Evolutionary conservation across 2,329 filamentous ascomycete species (phyloP), one percentile per base, ranked within the genome.

Genomic region (Septoria linicola): DNA sequence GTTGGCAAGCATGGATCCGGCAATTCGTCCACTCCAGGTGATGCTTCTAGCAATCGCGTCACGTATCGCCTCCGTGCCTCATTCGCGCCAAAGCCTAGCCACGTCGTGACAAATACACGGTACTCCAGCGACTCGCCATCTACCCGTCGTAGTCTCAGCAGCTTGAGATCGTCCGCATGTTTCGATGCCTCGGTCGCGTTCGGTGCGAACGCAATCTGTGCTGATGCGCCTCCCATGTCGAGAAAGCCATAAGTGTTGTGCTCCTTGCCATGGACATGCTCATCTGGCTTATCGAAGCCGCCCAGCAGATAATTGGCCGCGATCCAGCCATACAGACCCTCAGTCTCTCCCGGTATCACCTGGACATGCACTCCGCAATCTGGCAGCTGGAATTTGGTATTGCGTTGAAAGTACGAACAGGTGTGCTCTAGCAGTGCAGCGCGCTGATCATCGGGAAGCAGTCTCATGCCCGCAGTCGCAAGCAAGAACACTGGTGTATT

Each of bases 211-310:
- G 95, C 93, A 65, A 99, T 97, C 72, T 99, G 93, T 13, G 93
- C 92, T 0, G 92, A 97, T 20, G 93, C 93, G 44, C 93, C 93
- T 42, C 93, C 93, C 95, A 99, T 99, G 68, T 99, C 93, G 54
- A 99, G 75, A 65, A 99, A 99, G 0, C 93, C 93, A 69, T 97
- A 99, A 0, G 93, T 99, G 65, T 91, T 88, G 68, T 97, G 93
- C 20, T 81, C 82, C 59, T 95, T 90, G 45, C 89, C 90, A 68
- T 96, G 89, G 46, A 82, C 75, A 63, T 96, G 88, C 11, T 82
- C 73, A 43, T 84, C 74, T 0, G 89, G 85, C 14, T 80, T 76
- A 68, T 97, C 88, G 63, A 99, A 97, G 3, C 90, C 89, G 21
- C 90, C 92, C 1, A 99, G 78, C 23, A 99, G 73, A 66, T 99